Conservation (phyloP, 495 filamentous ascomycete genomes). For the Penicillium tannophilum region DNA sequence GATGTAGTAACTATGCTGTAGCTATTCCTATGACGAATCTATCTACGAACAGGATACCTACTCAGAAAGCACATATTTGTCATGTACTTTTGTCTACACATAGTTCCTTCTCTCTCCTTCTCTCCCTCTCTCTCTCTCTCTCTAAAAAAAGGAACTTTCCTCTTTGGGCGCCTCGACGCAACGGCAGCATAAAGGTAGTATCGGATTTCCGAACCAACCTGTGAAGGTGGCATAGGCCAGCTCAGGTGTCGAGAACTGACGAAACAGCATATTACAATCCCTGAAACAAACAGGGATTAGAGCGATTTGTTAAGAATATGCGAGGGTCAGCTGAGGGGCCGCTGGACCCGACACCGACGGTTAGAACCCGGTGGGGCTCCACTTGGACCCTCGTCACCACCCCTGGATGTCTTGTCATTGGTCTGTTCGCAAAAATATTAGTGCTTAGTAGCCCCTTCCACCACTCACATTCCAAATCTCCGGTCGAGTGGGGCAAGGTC, state of each 20-base stretch:
- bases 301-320: slow-evolving; percentile 3
- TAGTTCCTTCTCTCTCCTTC: too few relatives aligned
- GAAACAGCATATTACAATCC: slow-evolving; percentile 16
- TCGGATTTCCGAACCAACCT: slow-evolving; percentile 7
- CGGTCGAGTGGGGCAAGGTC: slow-evolving; percentile 2
- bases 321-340: slow-evolving; percentile 10
- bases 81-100: not conserved
- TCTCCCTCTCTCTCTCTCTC: not conserved
- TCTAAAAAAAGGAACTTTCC: not conserved
- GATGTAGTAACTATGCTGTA: not conserved
- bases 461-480: slow-evolving; percentile 16
- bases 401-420: slow-evolving; percentile 11
- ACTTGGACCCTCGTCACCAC: slow-evolving; percentile 11
- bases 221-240: slow-evolving; percentile 15
- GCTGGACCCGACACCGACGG: slow-evolving; percentile 29
- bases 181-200: slow-evolving; percentile 26
- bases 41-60: not conserved
- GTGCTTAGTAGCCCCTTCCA: slow-evolving; percentile 17
- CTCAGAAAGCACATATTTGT: not conserved
- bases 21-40: not conserved
- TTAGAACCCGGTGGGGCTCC: slow-evolving; percentile 18
- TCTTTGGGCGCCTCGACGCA: slow-evolving; percentile 12
- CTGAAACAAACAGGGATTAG: slow-evolving; percentile 20
- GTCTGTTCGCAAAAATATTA: slow-evolving; percentile 4
- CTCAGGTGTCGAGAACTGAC: slow-evolving; percentile 8